Evolutionary conservation across 225 moss, liverwort and hornwort species (phyloP).

Genomic region (Pleurozium schreberi): DNA sequence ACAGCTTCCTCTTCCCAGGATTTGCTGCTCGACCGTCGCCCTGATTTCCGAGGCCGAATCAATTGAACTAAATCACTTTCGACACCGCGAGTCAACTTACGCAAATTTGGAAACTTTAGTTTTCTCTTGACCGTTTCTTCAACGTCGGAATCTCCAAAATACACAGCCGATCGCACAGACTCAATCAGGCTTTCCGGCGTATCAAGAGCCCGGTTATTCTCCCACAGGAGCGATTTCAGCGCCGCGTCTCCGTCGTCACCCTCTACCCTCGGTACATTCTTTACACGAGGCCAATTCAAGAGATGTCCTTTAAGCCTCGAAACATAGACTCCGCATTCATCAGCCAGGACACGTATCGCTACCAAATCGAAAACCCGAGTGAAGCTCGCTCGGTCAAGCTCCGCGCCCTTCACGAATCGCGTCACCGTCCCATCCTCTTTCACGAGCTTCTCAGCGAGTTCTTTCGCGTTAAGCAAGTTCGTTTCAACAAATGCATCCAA

Average conservation of each 20-base stretch:
- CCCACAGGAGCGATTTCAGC: slow-evolving; percentile 38
- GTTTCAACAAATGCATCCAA: not conserved
- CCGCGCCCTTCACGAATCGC: slow-evolving; percentile 68
- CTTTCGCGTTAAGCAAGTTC: slow-evolving; percentile 35
- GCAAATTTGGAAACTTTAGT: slow-evolving; percentile 14
- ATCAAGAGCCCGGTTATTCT: not conserved
- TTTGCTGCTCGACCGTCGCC: slow-evolving; percentile 1
- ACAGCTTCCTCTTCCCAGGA: slow-evolving; percentile 35
- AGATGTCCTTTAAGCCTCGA: slow-evolving; percentile 49
- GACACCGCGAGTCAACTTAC: slow-evolving; percentile 18
- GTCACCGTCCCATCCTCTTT: slow-evolving; percentile 24
- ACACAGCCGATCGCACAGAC: slow-evolving; percentile 44
- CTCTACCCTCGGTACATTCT: slow-evolving; percentile 61
- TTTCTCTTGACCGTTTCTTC: not conserved
- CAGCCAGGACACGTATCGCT: slow-evolving; percentile 57
- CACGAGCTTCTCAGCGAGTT: slow-evolving; percentile 26
- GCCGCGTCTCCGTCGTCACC: slow-evolving; percentile 71
- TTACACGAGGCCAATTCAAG: slow-evolving; percentile 84
- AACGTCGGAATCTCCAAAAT: not conserved
- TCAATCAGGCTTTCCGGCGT: slow-evolving; percentile 10
- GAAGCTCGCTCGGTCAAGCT: slow-evolving; percentile 62
- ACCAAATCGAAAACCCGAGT: slow-evolving; percentile 47
- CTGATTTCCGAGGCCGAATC: not conserved
- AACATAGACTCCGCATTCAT: slow-evolving; percentile 34
- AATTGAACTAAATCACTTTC: slow-evolving; percentile 3